phyloP scores from a whole-genome alignment of 495 filamentous ascomycete genomes.

The Talaromyces liani region DNA sequence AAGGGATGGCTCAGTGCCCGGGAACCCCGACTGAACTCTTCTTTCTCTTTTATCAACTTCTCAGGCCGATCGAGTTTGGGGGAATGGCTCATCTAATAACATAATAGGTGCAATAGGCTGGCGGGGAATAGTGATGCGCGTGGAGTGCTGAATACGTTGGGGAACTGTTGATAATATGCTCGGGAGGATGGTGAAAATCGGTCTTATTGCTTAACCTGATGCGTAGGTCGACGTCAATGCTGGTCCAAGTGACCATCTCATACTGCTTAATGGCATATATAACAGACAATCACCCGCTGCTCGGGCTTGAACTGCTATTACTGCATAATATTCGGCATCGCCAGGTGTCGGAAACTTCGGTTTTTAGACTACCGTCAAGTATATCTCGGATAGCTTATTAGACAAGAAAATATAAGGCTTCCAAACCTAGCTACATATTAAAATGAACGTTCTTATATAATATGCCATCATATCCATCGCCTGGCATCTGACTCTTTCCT shows the following conservation, averaged over 20 bases:
- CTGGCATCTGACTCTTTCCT: neutral
- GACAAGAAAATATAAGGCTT: neutral
- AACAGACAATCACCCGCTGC: neutral
- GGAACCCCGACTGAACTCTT: neutral
- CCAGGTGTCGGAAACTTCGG: neutral
- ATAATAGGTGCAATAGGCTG: neutral
- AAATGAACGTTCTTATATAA: slow-evolving; percentile 2
- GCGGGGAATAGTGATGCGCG: neutral
- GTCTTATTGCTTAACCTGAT: neutral
- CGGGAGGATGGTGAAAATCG: neutral
- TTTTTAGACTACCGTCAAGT: neutral
- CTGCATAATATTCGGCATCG: neutral
- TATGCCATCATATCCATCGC: neutral
- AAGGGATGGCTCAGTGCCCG: neutral
- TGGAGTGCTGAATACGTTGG: neutral
- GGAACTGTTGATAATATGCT: neutral
- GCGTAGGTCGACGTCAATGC: neutral
- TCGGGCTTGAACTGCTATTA: neutral
- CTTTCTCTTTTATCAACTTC: neutral
- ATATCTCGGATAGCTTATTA: neutral
- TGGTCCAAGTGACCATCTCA: neutral
- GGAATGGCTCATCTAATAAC: neutral
- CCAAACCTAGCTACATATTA: neutral
- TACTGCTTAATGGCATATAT: neutral
- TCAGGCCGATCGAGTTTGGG: neutral